A percentile compares a stretch with the other conserved stretches of the same genome.
phyloP scores from a whole-genome alignment of 2,329 filamentous ascomycete genomes.

The Verticillium alfalfae region DNA sequence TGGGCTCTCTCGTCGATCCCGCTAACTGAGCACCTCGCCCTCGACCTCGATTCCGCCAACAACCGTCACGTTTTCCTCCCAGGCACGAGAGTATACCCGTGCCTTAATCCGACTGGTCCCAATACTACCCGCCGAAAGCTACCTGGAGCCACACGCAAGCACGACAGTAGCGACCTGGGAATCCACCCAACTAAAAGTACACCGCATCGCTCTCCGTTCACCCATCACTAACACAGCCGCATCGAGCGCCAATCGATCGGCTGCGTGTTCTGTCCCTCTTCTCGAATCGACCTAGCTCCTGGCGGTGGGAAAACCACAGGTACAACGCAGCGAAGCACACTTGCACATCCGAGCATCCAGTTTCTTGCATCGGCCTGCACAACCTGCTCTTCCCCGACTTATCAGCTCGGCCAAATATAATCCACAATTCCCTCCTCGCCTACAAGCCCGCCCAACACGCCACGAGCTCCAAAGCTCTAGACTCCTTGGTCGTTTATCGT shows the following conservation, averaged over 20 bases:
- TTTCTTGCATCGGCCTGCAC: conserved; percentile 2
- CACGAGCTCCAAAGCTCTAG: conserved; percentile 3
- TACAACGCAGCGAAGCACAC: background rate
- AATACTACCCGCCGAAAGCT: conserved; percentile 2
- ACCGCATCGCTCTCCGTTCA: conserved; percentile 3
- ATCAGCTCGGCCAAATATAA: conserved; percentile 14
- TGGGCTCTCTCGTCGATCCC: background rate
- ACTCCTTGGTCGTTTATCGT: background rate
- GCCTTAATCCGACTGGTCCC: background rate
- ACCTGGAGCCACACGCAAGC: conserved; percentile 4
- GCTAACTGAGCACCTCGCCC: background rate
- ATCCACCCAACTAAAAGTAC: background rate
- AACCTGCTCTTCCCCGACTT: conserved; percentile 1
- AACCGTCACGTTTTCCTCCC: background rate
- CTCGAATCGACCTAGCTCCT: background rate
- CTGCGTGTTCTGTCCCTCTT: background rate
- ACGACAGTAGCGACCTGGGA: background rate
- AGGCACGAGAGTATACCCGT: conserved; percentile 1
- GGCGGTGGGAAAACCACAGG: background rate
- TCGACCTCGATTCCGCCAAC: conserved; percentile 2
- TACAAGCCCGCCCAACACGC: conserved; percentile 8
- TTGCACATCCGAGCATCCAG: background rate
- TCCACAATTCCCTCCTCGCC: conserved; percentile 1
- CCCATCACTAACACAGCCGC: conserved; percentile 2
- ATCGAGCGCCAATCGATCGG: conserved; percentile 1